Evolutionary conservation across 208 protist species (phyloP).

Genomic region (Crithidia brevicula): DNA sequence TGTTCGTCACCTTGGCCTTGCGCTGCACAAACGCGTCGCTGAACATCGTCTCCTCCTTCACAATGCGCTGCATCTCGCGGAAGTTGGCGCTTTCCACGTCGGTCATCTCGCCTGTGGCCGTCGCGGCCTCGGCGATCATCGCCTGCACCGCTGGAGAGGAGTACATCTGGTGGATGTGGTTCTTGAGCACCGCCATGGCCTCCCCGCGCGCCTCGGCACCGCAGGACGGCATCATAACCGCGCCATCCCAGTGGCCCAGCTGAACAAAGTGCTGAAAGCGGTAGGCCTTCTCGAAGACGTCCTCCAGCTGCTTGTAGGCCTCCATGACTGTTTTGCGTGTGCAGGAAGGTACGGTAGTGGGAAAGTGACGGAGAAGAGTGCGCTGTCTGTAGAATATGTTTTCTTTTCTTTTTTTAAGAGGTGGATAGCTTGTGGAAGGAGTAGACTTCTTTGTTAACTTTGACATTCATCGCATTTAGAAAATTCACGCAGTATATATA

Average conservation of each 20-base stretch:
- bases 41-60: conserved; percentile 11
- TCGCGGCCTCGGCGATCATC: conserved; percentile 2
- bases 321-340: conserved; percentile 1
- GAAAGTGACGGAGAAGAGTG: background rate
- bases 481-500: too few species aligned
- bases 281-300: conserved; percentile 44
- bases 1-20: conserved; percentile 10
- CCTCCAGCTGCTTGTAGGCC: conserved; percentile 30
- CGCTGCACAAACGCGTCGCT: conserved; percentile 8
- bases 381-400: too few species aligned
- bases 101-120: conserved; percentile 1
- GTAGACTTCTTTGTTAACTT: too few species aligned
- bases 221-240: conserved; percentile 54
- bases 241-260: conserved; percentile 50
- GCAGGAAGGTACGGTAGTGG: background rate
- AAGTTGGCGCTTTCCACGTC: conserved; percentile 6
- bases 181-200: conserved; percentile 41
- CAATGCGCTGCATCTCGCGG: conserved; percentile 11
- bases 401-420: too few species aligned
- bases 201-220: conserved; percentile 35
- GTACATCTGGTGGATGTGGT: conserved; percentile 38
- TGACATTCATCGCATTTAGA: too few species aligned
- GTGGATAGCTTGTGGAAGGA: too few species aligned
- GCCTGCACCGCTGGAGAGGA: conserved; percentile 24
- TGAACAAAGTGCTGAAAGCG: conserved; percentile 35